These are phyloP conservation scores for Grosmannia penicillata DNA, from an alignment of 2,329 filamentous ascomycete species.

Conservation along the genomic window DNA sequence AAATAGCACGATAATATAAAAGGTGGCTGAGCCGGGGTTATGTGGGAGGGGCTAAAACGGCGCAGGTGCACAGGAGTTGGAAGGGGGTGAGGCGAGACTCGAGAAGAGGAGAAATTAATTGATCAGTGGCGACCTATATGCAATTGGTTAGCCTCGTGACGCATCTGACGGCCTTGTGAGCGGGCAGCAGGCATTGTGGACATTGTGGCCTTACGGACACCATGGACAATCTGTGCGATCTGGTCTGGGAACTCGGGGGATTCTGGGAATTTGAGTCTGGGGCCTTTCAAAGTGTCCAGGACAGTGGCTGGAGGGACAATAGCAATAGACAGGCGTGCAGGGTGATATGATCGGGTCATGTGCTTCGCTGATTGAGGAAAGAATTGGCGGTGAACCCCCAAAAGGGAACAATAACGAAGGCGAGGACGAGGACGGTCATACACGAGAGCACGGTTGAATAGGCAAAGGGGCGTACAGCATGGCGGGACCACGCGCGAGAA, in stretches of 20 bases:
- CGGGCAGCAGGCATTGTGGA: too few relatives aligned
- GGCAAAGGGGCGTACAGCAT: neutral
- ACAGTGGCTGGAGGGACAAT: too few relatives aligned
- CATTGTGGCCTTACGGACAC: neutral
- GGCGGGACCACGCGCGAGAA: too few relatives aligned
- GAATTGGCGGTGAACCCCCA: constrained; percentile 6
- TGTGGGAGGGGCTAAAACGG: too few relatives aligned
- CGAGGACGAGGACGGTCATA: neutral
- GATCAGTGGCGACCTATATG: constrained; percentile 10
- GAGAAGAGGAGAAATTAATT: constrained; percentile 3
- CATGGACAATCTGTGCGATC: neutral
- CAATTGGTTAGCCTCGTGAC: constrained; percentile 13
- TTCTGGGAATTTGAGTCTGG: too few relatives aligned
- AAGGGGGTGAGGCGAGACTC: neutral
- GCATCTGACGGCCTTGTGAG: constrained; percentile 6
- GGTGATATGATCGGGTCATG: constrained; percentile 5
- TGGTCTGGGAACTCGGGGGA: too few relatives aligned
- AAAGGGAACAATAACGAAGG: neutral
- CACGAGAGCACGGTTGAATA: neutral
- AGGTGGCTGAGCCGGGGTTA: too few relatives aligned
- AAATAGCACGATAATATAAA: too few relatives aligned
- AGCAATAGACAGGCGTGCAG: constrained; percentile 1
- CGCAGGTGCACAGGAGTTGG: neutral
- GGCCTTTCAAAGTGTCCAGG: too few relatives aligned
- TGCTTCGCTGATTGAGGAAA: constrained; percentile 1